Conservation (phyloP, 345 rosid species). For the Adansonia digitata region DNA sequence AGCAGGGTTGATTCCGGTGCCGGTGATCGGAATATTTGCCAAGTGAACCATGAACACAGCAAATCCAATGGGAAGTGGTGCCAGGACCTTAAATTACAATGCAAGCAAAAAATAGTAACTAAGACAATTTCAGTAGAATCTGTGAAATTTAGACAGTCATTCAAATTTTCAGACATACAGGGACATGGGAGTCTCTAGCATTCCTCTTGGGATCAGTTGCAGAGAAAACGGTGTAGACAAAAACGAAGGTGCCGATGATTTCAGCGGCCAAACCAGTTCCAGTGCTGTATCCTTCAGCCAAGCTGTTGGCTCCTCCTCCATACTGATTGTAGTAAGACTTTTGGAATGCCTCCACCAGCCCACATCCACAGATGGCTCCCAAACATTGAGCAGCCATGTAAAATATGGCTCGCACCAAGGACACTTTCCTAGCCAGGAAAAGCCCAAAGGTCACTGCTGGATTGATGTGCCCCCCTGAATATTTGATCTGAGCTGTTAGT, state of each 20-base stretch:
- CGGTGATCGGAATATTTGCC: slow-evolving; percentile 66
- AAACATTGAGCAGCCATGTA: slow-evolving; percentile 66
- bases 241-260: slow-evolving; percentile 61
- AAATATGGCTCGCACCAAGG: slow-evolving; percentile 49
- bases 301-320: slow-evolving; percentile 61
- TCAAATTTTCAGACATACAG: slow-evolving; percentile 44
- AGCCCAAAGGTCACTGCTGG: slow-evolving; percentile 70
- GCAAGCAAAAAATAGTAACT: background rate
- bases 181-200: slow-evolving; percentile 62
- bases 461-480: slow-evolving; percentile 64
- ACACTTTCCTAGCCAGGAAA: slow-evolving; percentile 58
- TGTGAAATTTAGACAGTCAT: no score
- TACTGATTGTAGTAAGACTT: slow-evolving; percentile 41
- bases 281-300: slow-evolving; percentile 43
- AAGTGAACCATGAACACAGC: slow-evolving; percentile 72
- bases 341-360: slow-evolving; percentile 55
- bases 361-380: slow-evolving; percentile 65
- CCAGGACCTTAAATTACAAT: slow-evolving; percentile 39
- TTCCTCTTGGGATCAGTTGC: slow-evolving; percentile 64
- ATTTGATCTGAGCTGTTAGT: background rate
- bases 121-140: no score
- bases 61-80: slow-evolving; percentile 63
- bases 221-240: slow-evolving; percentile 61
- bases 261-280: slow-evolving; percentile 66
- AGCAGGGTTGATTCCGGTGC: slow-evolving; percentile 70